Base-by-base conservation (phyloP, 345 rosid genomes). In the Diplotaxis tenuifolia region DNA sequence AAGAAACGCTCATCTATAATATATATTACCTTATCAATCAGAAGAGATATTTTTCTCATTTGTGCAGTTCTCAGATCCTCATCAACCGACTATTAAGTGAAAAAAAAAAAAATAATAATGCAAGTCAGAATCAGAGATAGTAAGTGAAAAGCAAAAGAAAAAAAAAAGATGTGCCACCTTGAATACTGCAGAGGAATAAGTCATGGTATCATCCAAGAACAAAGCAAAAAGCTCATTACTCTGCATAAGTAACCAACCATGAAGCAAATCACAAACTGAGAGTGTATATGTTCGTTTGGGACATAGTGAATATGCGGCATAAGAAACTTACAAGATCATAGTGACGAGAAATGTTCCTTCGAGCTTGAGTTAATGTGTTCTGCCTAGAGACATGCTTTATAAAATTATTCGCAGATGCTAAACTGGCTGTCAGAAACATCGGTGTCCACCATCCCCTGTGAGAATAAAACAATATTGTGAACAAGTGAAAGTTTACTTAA, bases 371-470 rank as follows among this genome's bases (percentile, higher is more conserved):
- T 18, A 90, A 80, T 8, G 89, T 87, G 73, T 90, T 93, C 58
- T 83, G 86, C 72, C 93, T 81, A 6, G 81, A 84, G 19, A 86
- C 69, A 75, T 91, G 98, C 78, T 72, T 87, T 27, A 84, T 70
- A 70, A 84, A 93, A 64, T 84, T 76, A 68, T 82, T 89, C 55
- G 91, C 86, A 11, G 92, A 88, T 72, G 92, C 71, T 62, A 91
- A 69, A 63, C 85, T 73, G n/a, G 97, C 87, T 12, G 96, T 88
- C 19, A 86, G 74, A 53, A 91, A 65, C 81, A 86, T 36, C 9
- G 97, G 98, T 3, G 91, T 91, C 98, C 98, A 89, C 97, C 97
- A 88, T 7, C 98, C 98, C 86, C 97, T 93, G 31, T 10, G 57
- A 28, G 6, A 5, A 40, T 10, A 18, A 27, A 45, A 2, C 50